Base-by-base conservation (phyloP, 1,139 yeast genomes). In the Geotrichum candidum region DNA sequence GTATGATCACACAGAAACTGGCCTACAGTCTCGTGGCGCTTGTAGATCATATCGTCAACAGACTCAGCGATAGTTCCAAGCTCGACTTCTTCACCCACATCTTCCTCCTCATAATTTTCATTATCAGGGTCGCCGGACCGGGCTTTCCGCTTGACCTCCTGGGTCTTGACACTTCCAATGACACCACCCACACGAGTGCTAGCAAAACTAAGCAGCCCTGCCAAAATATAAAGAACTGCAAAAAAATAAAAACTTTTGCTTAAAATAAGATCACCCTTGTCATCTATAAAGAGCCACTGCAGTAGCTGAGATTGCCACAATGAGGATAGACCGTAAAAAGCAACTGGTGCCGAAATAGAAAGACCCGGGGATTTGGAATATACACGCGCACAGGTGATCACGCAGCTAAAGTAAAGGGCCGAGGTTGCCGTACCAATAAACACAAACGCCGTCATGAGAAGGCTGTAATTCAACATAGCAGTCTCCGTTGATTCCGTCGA, bases 261-360 rank as follows among this genome's bases (percentile, higher is more conserved):
- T 56, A 89, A 75, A 68, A 85, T 79, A 54, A 88, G 72, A 15
- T 71, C 68, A 2, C 72, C 65, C 18, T 67, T 67, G 2, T 65
- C 58, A 29, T 68, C 67, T 7, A 65, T 10, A 87, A 83, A 56
- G 73, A 80, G 62, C 23, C 57, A 56, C 68, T 72, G 65, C 68
- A 73, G 52, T 35, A 73, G 63, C 65, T 75, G 78, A 13, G 80
- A 68, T 62, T 72, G 83, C 63, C 88, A 74, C 60, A 88, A 76
- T 3, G 96, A 84, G 10, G 96, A 87, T 35, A 90, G 72, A 0
- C 98, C 98, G 73, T 88, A 91, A 65, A 88, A 87, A 0, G 96
- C 84, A 3, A 94, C 92, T 0, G 98, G 98, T 50, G 89, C 81
- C 56, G 96, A 87, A 55, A 94, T 90, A 51, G 96, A 88, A 64